A percentile compares a stretch with the other conserved stretches of the same genome.
Evolutionary conservation across 1,284 basidiomycete genomes (phyloP).

Genomic region (Malassezia cuniculi): DNA sequence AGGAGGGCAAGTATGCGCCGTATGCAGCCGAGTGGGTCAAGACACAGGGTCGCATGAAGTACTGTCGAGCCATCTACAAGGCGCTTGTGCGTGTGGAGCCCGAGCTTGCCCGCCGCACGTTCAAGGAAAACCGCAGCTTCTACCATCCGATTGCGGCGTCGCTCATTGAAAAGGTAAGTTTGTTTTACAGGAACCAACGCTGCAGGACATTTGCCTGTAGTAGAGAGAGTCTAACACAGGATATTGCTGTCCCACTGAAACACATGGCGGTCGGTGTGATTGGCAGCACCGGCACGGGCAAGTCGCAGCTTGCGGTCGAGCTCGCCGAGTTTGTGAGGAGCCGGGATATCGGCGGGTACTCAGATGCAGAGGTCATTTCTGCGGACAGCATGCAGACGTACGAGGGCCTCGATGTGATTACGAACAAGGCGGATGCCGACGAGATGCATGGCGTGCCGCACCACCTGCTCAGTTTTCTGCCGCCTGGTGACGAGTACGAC

Average conservation of each 20-base stretch:
- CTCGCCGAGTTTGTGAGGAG: conserved; percentile 55
- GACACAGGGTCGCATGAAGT: conserved; percentile 48
- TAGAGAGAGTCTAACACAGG: conserved; percentile 1
- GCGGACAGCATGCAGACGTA: conserved; percentile 98
- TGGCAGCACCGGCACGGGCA: conserved; percentile 92
- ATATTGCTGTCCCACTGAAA: neutral
- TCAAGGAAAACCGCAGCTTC: conserved; percentile 50
- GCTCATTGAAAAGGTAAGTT: conserved; percentile 40
- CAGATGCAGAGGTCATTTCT: conserved; percentile 59
- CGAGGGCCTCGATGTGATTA: conserved; percentile 80
- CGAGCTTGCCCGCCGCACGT: conserved; percentile 54
- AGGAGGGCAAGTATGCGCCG: conserved; percentile 47
- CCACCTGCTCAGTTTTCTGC: conserved; percentile 72
- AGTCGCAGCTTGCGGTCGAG: conserved; percentile 81
- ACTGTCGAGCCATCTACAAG: conserved; percentile 48
- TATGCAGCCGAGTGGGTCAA: conserved; percentile 49
- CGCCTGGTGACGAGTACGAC: conserved; percentile 71
- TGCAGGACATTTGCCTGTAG: conserved; percentile 13
- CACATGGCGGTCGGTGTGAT: conserved; percentile 73
- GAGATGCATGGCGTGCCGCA: conserved; percentile 75
- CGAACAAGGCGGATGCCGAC: conserved; percentile 72
- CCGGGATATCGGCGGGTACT: conserved; percentile 1
- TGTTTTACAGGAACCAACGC: neutral
- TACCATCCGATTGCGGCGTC: conserved; percentile 47
- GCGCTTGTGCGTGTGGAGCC: conserved; percentile 52